These are phyloP conservation scores for Leucocoprinus sp. DNA, from an alignment of 768 basidiomycete genomes.

Conservation along the genomic window DNA sequence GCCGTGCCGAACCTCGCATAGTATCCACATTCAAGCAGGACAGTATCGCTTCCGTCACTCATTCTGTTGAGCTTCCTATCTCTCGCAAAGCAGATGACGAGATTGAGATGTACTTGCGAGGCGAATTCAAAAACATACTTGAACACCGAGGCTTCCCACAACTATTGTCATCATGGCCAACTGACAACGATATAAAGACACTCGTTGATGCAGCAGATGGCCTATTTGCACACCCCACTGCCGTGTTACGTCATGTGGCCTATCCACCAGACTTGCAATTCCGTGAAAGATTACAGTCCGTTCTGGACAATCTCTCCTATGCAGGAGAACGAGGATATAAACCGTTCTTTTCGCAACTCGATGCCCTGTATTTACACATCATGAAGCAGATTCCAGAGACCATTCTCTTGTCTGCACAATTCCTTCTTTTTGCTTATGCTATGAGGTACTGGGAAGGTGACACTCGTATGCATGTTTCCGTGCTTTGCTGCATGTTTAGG, in stretches of 20 bases:
- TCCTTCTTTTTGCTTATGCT: not conserved
- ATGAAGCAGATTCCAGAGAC: not conserved
- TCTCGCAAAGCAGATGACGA: not conserved
- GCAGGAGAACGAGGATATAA: no score
- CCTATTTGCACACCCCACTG: not conserved
- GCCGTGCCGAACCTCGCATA: constrained; percentile 1
- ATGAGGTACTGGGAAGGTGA: not conserved
- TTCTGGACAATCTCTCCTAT: not conserved
- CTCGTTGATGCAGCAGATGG: constrained; percentile 1
- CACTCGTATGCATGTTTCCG: not conserved
- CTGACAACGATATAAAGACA: not conserved
- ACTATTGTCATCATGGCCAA: not conserved
- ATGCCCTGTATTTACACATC: not conserved
- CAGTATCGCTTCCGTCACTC: not conserved
- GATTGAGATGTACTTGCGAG: not conserved
- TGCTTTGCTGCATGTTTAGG: not conserved
- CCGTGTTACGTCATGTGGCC: not conserved
- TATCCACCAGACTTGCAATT: not conserved
- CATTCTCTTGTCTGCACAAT: not conserved
- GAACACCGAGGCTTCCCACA: not conserved
- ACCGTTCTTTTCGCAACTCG: not conserved
- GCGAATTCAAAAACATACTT: not conserved
- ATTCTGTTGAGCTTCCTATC: not conserved
- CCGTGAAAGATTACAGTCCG: not conserved
- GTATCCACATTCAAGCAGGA: not conserved